Percentiles rank a stretch among this genome's conserved stretches.
phyloP scores from a whole-genome alignment of 192 early-diverging fungal genomes.

The Coemansia asiatica region DNA sequence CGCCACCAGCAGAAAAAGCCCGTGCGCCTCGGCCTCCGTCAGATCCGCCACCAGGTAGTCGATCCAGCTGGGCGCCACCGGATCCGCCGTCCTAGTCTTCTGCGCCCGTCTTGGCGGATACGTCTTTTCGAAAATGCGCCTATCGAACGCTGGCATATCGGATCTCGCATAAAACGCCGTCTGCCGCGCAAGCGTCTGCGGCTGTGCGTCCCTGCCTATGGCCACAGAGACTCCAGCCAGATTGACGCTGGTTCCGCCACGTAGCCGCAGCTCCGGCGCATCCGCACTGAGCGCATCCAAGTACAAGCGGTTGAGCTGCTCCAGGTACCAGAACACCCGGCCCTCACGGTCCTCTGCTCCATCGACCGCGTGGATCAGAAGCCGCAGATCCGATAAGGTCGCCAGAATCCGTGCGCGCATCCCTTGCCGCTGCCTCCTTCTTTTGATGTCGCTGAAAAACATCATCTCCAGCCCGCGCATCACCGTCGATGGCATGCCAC shows the following conservation, averaged over 20 bases:
- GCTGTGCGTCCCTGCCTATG: conserved; percentile 1
- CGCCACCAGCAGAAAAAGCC: conserved; percentile 26
- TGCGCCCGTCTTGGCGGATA: conserved; percentile 8
- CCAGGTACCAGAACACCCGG: conserved; percentile 30
- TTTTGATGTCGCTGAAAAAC: conserved; percentile 21
- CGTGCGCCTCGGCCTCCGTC: conserved; percentile 16
- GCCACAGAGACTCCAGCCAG: conserved; percentile 10
- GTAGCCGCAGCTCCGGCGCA: conserved; percentile 15
- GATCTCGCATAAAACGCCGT: background rate
- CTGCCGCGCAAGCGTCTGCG: conserved; percentile 10
- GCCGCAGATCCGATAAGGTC: conserved; percentile 21
- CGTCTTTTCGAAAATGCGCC: background rate
- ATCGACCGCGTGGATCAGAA: conserved; percentile 14
- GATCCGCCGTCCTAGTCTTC: conserved; percentile 15
- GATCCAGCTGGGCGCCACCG: conserved; percentile 32
- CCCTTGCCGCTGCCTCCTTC: conserved; percentile 41
- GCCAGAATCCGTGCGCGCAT: conserved; percentile 31
- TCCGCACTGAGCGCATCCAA: conserved; percentile 3
- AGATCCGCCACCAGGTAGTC: conserved; percentile 43
- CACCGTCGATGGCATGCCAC: conserved; percentile 47
- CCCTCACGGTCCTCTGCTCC: conserved; percentile 15
- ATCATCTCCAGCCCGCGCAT: conserved; percentile 33
- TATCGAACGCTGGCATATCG: background rate
- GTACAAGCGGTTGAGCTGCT: conserved; percentile 29
- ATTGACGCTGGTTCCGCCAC: conserved; percentile 17